These are phyloP conservation scores for Kodamaea ohmeri DNA, from an alignment of 1,139 yeast genomes.

Conservation along the genomic window DNA sequence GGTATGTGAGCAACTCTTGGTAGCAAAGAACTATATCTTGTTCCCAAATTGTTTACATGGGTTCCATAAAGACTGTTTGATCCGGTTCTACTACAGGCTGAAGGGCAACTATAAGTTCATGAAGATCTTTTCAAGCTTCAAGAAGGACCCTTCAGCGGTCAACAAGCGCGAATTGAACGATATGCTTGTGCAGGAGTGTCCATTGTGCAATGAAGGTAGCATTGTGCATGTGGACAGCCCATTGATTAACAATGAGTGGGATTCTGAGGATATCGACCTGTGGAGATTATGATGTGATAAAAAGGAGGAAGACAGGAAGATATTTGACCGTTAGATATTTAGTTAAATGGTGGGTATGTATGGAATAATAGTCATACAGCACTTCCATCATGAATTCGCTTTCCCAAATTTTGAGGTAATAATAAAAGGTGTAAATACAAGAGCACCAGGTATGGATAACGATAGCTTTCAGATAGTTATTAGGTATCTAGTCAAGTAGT, in stretches of 20 bases:
- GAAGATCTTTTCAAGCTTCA: conserved; percentile 38
- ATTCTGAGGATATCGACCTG: conserved; percentile 20
- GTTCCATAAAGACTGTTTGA: conserved; percentile 84
- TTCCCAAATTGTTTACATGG: conserved; percentile 88
- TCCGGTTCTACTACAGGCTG: conserved; percentile 52
- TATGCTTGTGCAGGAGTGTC: conserved; percentile 65
- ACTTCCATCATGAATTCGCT: too few species aligned
- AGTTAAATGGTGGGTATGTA: too few species aligned
- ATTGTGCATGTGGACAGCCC: conserved; percentile 66
- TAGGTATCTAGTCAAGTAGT: too few species aligned
- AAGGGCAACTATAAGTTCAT: conserved; percentile 70
- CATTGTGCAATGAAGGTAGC: conserved; percentile 74
- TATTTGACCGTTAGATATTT: not conserved
- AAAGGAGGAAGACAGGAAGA: not conserved
- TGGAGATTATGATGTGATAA: conserved; percentile 25
- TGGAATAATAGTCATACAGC: too few species aligned
- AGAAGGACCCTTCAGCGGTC: conserved; percentile 15
- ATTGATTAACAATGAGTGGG: conserved; percentile 26
- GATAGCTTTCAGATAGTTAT: too few species aligned
- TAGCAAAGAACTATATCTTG: conserved; percentile 70
- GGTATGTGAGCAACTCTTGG: conserved; percentile 63
- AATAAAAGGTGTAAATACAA: too few species aligned
- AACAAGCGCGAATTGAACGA: conserved; percentile 52
- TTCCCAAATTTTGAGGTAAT: too few species aligned
- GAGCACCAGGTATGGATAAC: too few species aligned